Base-by-base conservation (phyloP, 1,139 yeast genomes). In the Arxiozyma telluris region DNA sequence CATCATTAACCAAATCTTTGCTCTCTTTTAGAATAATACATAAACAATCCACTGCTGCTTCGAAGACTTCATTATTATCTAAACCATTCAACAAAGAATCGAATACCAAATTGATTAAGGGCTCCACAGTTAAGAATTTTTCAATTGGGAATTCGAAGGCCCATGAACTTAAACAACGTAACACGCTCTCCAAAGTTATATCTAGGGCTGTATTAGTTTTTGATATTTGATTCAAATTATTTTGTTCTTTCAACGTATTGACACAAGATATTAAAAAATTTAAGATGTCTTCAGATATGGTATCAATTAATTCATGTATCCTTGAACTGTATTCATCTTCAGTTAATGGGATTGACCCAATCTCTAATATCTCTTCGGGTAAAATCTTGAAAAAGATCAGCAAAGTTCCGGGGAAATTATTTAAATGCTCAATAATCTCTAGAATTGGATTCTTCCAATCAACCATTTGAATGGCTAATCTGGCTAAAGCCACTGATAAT, bases 151-250 rank as follows among this genome's bases (percentile, higher is more conserved):
- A 81, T 67, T 93, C 98, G 59, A 79, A 80, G 55, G 93, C 82
- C 98, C 98, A 93, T 39, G 95, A 85, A 62, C 84, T 84, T 58
- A 93, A 75, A 68, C 96, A 87, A 59, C 82, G 85, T 58, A 91
- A 77, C 17, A 90, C 76, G 50, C 61, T 60, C 25, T 65, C 67
- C 22, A 62, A 50, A 2, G 65, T 52, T 15, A 67, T 56, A 6
- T 57, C 62, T 15, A 45, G 4, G 12, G 53, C 47, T 68, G 53
- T 65, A 6, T 50, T 45, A 3, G 22, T 30, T 15, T 46, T 41
- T 7, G 11, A 20, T 15, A 20, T 22, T 6, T 30, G 22, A 11
- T 44, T 20, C 25, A 25, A 25, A 62, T 47, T 67, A 62, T 23
- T 63, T 53, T 12, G 73, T 61, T 52, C 68, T 65, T 47, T 76